Percentiles rank a stretch among this genome's conserved stretches.
These are phyloP conservation scores for Penicillium arizonense DNA, from an alignment of 495 filamentous ascomycete genomes.

Conservation along the genomic window DNA sequence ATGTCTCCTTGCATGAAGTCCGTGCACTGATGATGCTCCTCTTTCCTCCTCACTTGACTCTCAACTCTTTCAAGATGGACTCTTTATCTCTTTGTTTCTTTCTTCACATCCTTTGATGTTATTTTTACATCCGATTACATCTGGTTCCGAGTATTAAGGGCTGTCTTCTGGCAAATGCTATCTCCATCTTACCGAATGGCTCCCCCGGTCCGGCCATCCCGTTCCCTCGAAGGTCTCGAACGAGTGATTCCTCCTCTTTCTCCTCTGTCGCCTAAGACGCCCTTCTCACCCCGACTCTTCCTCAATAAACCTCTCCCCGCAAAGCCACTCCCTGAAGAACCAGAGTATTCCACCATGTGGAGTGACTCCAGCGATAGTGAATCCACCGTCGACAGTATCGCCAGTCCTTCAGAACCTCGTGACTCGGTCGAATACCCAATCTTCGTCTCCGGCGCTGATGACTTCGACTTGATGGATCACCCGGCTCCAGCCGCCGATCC, in stretches of 20 bases:
- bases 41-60: background rate
- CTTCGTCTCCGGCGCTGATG: conserved; percentile 36
- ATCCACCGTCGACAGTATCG: conserved; percentile 30
- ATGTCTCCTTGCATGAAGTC: conserved; percentile 1
- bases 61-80: background rate
- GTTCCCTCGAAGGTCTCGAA: conserved; percentile 45
- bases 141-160: too few species aligned
- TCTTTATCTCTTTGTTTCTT: background rate
- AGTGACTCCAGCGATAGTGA: conserved; percentile 30
- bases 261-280: conserved; percentile 15
- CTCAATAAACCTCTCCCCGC: conserved; percentile 42
- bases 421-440: conserved; percentile 37
- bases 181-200: conserved; percentile 24
- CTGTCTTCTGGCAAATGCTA: conserved; percentile 17
- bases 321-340: conserved; percentile 23
- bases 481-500: conserved; percentile 16
- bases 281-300: conserved; percentile 22
- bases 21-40: background rate
- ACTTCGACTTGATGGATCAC: conserved; percentile 28
- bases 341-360: conserved; percentile 28
- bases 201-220: conserved; percentile 38
- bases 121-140: background rate
- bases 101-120: background rate
- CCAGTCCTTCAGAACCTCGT: conserved; percentile 26
- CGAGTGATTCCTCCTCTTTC: conserved; percentile 37